phyloP scores from a whole-genome alignment of 805 yeast species.

The Komagataella populi region DNA sequence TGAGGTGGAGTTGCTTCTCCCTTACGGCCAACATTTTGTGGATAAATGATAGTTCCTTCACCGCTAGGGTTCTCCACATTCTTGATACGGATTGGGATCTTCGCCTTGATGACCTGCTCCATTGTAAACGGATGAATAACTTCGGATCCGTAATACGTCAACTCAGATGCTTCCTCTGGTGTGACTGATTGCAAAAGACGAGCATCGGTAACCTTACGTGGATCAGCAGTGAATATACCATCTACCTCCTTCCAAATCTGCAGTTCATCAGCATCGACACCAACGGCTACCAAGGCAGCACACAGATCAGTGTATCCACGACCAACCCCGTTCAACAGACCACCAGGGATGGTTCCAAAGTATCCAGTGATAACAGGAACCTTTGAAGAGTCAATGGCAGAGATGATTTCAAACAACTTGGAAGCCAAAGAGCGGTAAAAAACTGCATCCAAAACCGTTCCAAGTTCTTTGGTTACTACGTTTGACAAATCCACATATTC shows the following conservation, averaged over 20 bases:
- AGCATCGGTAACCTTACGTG: slow-evolving; percentile 87
- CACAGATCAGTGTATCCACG: slow-evolving; percentile 97
- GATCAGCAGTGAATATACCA: slow-evolving; percentile 97
- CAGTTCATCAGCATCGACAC: slow-evolving; percentile 79
- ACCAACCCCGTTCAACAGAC: slow-evolving; percentile 83
- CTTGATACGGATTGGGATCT: slow-evolving; percentile 92
- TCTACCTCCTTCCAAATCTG: slow-evolving; percentile 99
- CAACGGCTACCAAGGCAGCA: slow-evolving; percentile 94
- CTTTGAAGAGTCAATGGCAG: slow-evolving; percentile 17
- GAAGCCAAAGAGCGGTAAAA: slow-evolving; percentile 47
- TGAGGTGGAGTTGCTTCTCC: slow-evolving; percentile 92
- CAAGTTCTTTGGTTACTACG: slow-evolving; percentile 49
- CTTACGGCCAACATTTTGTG: slow-evolving; percentile 72
- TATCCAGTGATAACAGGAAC: slow-evolving; percentile 94
- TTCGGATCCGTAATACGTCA: slow-evolving; percentile 95
- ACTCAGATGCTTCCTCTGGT: slow-evolving; percentile 97
- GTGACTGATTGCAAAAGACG: slow-evolving; percentile 77
- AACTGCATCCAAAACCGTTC: slow-evolving; percentile 48
- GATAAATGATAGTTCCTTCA: slow-evolving; percentile 85
- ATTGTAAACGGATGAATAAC: slow-evolving; percentile 98
- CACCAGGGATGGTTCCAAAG: slow-evolving; percentile 94
- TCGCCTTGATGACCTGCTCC: slow-evolving; percentile 96
- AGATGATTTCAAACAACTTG: slow-evolving; percentile 32
- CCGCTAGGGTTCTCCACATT: slow-evolving; percentile 94
- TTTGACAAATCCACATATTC: slow-evolving; percentile 67